Evolutionary conservation across 352 stramenopile genomes (phyloP).

Genomic region (Globisporangium orthogonon): DNA sequence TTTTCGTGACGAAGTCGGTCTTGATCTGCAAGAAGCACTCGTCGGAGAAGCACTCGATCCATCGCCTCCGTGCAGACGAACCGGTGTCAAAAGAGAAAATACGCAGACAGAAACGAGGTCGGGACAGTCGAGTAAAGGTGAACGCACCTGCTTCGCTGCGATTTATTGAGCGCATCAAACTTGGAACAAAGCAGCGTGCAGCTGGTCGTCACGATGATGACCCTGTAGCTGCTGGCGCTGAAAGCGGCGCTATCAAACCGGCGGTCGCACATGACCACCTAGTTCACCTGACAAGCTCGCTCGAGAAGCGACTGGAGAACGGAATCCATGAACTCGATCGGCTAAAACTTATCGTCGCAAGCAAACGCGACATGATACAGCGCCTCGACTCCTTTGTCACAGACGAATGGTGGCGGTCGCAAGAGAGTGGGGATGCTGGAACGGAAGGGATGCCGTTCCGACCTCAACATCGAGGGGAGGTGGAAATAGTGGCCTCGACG

Average conservation of each 20-base stretch:
- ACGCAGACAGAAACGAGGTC: conserved; percentile 28
- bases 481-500: background rate
- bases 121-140: conserved; percentile 11
- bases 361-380: conserved; percentile 29
- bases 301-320: conserved; percentile 29
- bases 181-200: conserved; percentile 15
- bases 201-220: conserved; percentile 6
- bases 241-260: background rate
- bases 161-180: conserved; percentile 60
- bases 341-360: conserved; percentile 27
- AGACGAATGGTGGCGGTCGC: conserved; percentile 18
- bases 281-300: conserved; percentile 29
- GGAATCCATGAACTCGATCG: conserved; percentile 29
- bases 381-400: conserved; percentile 32
- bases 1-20: conserved; percentile 42
- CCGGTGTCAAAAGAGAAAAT: conserved; percentile 11
- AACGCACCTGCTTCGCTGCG: conserved; percentile 11
- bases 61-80: conserved; percentile 31
- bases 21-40: conserved; percentile 30
- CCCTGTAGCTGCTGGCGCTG: background rate
- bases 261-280: conserved; percentile 32
- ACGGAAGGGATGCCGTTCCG: background rate
- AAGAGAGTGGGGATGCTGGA: background rate
- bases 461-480: background rate
- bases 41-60: conserved; percentile 23